Evolutionary conservation across 2,329 filamentous ascomycete genomes (phyloP).

Genomic region (Claviceps fusiformis): DNA sequence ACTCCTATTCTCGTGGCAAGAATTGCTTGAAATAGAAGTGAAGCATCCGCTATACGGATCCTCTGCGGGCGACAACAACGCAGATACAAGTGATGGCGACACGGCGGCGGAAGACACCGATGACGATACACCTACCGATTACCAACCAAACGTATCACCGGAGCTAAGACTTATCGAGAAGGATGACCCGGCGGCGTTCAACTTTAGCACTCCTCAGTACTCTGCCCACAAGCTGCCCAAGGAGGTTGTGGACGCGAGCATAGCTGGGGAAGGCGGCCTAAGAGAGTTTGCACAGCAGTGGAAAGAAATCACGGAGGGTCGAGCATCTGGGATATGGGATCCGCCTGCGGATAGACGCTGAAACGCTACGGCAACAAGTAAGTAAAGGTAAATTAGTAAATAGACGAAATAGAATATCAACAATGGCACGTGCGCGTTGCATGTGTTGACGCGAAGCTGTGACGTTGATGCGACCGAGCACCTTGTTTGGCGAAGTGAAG

Average conservation of each 20-base stretch:
- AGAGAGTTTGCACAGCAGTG: slow-evolving; percentile 68
- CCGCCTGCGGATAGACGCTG: slow-evolving; percentile 11
- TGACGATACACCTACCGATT: slow-evolving; percentile 29
- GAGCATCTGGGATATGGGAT: slow-evolving; percentile 27
- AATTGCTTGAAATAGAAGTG: slow-evolving; percentile 62
- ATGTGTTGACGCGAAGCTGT: neutral
- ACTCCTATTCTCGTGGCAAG: slow-evolving; percentile 77
- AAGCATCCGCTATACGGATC: slow-evolving; percentile 42
- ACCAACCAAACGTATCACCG: slow-evolving; percentile 47
- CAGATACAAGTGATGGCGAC: slow-evolving; percentile 19
- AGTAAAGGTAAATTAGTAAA: neutral
- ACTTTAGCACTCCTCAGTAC: slow-evolving; percentile 74
- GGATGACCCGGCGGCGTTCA: slow-evolving; percentile 79
- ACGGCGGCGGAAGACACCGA: slow-evolving; percentile 25
- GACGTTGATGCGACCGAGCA: neutral
- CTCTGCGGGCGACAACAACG: slow-evolving; percentile 17
- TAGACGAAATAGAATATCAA: neutral
- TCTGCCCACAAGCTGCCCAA: slow-evolving; percentile 91
- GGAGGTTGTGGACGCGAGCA: slow-evolving; percentile 68
- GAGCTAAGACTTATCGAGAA: slow-evolving; percentile 73
- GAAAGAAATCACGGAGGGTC: slow-evolving; percentile 43
- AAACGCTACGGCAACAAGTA: neutral
- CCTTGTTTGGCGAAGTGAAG: neutral
- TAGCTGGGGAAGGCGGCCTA: slow-evolving; percentile 60
- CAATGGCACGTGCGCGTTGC: neutral